These are phyloP conservation scores for Pyrenophora seminiperda DNA, from an alignment of 2,329 filamentous ascomycete genomes.

Conservation along the genomic window DNA sequence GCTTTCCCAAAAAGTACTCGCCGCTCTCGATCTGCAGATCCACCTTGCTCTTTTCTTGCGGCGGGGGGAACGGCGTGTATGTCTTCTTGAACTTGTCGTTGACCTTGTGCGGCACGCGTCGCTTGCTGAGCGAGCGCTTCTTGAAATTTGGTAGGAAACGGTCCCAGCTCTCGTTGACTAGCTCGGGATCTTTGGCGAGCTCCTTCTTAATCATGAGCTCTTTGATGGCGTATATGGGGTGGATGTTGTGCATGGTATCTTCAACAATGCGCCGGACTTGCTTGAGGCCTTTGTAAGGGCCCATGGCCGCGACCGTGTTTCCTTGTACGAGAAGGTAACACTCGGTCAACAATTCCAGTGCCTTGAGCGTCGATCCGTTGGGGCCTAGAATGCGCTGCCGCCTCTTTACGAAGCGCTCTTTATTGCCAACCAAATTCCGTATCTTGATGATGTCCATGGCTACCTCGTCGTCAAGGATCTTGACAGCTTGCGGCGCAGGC, in stretches of 20 bases:
- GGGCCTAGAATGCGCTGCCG: conserved; percentile 91
- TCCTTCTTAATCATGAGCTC: conserved; percentile 93
- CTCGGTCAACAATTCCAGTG: conserved; percentile 85
- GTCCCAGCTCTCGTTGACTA: conserved; percentile 91
- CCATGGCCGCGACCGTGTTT: conserved; percentile 93
- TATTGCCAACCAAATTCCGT: conserved; percentile 84
- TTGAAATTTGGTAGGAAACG: conserved; percentile 97
- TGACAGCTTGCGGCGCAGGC: conserved; percentile 88
- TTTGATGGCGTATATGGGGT: conserved; percentile 91
- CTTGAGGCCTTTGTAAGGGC: conserved; percentile 89
- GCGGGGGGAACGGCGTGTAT: conserved; percentile 96
- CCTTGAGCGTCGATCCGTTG: conserved; percentile 89
- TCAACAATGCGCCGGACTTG: conserved; percentile 83
- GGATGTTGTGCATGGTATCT: conserved; percentile 96
- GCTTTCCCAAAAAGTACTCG: conserved; percentile 94
- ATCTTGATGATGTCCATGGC: conserved; percentile 98
- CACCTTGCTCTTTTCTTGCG: conserved; percentile 98
- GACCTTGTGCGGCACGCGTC: conserved; percentile 80
- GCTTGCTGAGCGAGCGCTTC: conserved; percentile 85
- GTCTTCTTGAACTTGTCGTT: conserved; percentile 91
- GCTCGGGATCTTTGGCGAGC: conserved; percentile 83
- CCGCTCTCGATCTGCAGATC: conserved; percentile 97
- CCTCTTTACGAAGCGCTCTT: conserved; percentile 93
- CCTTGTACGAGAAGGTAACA: conserved; percentile 93
- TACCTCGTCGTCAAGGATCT: conserved; percentile 89